These are phyloP conservation scores for Jimgerdemannia lactiflua DNA, from an alignment of 192 early-diverging fungal species.

Conservation along the genomic window DNA sequence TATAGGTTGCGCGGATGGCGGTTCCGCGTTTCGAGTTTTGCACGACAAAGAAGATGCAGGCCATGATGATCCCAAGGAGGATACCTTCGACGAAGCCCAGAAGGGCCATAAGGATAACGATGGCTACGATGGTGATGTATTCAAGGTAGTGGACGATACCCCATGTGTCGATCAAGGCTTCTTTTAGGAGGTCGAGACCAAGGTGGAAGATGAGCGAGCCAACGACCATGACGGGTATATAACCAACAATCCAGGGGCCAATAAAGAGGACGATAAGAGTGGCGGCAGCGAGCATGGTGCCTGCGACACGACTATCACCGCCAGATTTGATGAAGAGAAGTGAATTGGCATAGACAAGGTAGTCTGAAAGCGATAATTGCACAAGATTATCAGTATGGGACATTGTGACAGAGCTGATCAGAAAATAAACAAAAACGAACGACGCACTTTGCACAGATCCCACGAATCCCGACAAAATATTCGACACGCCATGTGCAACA, in stretches of 20 bases:
- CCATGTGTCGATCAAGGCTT: slow-evolving; percentile 86
- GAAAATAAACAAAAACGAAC: background rate
- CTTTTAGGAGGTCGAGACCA: slow-evolving; percentile 90
- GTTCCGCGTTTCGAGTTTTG: slow-evolving; percentile 61
- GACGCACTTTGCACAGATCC: slow-evolving; percentile 73
- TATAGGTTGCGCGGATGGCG: slow-evolving; percentile 64
- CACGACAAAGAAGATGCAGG: slow-evolving; percentile 94
- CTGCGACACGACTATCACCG: slow-evolving; percentile 83
- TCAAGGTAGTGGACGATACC: slow-evolving; percentile 83
- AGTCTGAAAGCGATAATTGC: slow-evolving; percentile 46
- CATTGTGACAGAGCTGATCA: background rate
- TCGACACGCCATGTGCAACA: slow-evolving; percentile 89
- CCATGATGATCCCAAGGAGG: slow-evolving; percentile 87
- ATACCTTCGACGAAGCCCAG: slow-evolving; percentile 99
- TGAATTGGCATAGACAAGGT: slow-evolving; percentile 91
- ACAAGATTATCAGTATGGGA: background rate
- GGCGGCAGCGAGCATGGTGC: slow-evolving; percentile 73
- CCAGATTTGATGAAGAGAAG: slow-evolving; percentile 92
- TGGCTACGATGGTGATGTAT: slow-evolving; percentile 85
- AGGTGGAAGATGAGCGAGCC: slow-evolving; percentile 96
- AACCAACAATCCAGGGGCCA: slow-evolving; percentile 85
- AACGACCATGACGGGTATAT: slow-evolving; percentile 93
- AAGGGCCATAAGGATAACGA: slow-evolving; percentile 83
- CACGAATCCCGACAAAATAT: slow-evolving; percentile 74
- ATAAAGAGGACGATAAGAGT: slow-evolving; percentile 76